Conservation (phyloP, 805 yeast genomes). For the Saccharomycopsis fermentans region DNA sequence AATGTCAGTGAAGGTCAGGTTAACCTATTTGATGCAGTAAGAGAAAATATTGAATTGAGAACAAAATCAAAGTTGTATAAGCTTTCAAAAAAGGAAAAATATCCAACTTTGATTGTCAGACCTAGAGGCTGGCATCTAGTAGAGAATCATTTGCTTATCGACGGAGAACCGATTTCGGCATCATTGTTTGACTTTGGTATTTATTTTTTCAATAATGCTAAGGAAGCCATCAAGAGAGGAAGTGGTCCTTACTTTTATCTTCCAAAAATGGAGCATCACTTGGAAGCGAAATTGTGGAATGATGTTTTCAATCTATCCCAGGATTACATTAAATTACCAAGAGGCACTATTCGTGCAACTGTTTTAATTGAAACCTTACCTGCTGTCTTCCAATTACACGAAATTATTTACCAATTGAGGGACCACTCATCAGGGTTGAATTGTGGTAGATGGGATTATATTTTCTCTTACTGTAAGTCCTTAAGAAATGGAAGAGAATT, state of each 20-base stretch:
- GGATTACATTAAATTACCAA: conserved; percentile 50
- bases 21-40: conserved; percentile 58
- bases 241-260: conserved; percentile 64
- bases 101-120: conserved; percentile 44
- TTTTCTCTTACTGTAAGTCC: conserved; percentile 58
- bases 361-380: conserved; percentile 64
- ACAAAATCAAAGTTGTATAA: conserved; percentile 32
- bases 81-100: conserved; percentile 33
- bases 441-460: conserved; percentile 75
- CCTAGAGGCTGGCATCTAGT: conserved; percentile 69
- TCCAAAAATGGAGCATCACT: conserved; percentile 70
- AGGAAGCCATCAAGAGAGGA: conserved; percentile 45
- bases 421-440: conserved; percentile 64
- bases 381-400: conserved; percentile 72
- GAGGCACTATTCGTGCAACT: conserved; percentile 65
- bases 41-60: conserved; percentile 38
- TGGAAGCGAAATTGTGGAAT: conserved; percentile 70
- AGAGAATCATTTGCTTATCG: conserved; percentile 55
- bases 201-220: conserved; percentile 61
- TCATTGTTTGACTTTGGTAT: conserved; percentile 61
- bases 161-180: conserved; percentile 59
- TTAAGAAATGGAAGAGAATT: conserved; percentile 53
- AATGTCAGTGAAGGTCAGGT: conserved; percentile 61
- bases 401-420: conserved; percentile 62
- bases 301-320: conserved; percentile 57